Evolutionary conservation across 148 eudicot genomes (phyloP).

Genomic region (Bassia scoparia): DNA sequence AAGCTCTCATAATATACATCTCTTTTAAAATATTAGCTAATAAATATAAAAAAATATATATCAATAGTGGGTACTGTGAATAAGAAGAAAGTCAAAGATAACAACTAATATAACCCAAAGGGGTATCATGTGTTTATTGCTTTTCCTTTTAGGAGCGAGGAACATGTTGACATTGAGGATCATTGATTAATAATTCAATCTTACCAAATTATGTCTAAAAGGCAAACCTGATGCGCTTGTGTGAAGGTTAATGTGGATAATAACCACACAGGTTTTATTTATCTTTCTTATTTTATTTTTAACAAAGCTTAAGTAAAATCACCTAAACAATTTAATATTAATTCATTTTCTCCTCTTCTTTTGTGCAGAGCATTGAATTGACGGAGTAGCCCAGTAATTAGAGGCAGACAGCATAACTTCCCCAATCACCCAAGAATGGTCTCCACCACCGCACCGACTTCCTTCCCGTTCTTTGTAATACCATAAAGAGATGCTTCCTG

Average conservation of each 20-base stretch:
- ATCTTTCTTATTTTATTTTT: too few relatives aligned
- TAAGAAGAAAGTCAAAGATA: too few relatives aligned
- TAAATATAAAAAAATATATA: too few relatives aligned
- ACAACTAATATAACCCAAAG: too few relatives aligned
- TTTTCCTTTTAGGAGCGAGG: too few relatives aligned
- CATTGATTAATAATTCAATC: too few relatives aligned
- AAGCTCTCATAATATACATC: too few relatives aligned
- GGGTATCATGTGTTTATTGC: too few relatives aligned
- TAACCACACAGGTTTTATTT: neutral
- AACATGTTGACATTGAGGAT: neutral
- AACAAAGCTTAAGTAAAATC: neutral
- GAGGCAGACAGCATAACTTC: constrained; percentile 44
- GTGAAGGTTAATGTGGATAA: neutral
- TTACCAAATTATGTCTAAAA: neutral
- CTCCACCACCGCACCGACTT: constrained; percentile 91
- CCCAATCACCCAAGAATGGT: constrained; percentile 86
- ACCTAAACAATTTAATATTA: neutral
- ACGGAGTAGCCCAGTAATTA: neutral
- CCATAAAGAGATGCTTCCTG: constrained; percentile 88
- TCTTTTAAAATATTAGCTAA: too few relatives aligned
- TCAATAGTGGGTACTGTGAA: too few relatives aligned
- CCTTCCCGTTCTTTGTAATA: constrained; percentile 59
- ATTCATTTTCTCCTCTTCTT: neutral
- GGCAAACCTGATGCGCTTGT: neutral
- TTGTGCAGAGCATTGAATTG: neutral